Percentiles rank a stretch among this genome's conserved stretches.
These are phyloP conservation scores for Porcisia hertigi DNA, from an alignment of 208 protist species.

Conservation along the genomic window DNA sequence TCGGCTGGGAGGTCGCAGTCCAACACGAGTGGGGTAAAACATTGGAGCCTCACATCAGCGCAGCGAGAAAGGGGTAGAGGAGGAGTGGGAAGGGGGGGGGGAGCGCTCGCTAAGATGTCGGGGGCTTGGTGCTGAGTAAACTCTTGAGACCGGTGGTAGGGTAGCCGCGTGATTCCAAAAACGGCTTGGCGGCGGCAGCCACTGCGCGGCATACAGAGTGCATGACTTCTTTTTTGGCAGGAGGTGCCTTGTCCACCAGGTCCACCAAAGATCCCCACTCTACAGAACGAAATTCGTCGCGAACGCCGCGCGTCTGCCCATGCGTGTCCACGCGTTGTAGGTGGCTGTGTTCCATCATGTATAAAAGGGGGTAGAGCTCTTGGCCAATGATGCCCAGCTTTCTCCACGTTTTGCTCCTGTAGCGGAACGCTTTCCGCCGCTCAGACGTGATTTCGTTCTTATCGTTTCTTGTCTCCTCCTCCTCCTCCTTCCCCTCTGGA, in stretches of 20 bases:
- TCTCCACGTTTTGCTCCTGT: conserved; percentile 46
- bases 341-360: conserved; percentile 1
- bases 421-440: conserved; percentile 37
- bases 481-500: not conserved
- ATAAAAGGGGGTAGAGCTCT: conserved; percentile 57
- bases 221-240: conserved; percentile 37
- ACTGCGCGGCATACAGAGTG: conserved; percentile 35
- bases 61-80: no score
- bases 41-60: no score
- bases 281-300: conserved; percentile 17
- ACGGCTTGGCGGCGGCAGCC: conserved; percentile 9
- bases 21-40: no score
- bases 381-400: conserved; percentile 41
- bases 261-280: conserved; percentile 36
- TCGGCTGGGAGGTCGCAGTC: no score
- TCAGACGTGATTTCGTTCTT: conserved; percentile 16
- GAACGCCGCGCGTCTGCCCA: conserved; percentile 9
- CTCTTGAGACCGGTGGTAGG: not conserved
- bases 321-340: not conserved
- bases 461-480: conserved; percentile 5
- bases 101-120: not conserved
- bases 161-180: not conserved
- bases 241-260: conserved; percentile 25
- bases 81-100: no score
- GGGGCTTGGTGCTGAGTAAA: not conserved